Evolutionary conservation across 1,139 yeast species (phyloP).

Genomic region (Diutina rugosa): DNA sequence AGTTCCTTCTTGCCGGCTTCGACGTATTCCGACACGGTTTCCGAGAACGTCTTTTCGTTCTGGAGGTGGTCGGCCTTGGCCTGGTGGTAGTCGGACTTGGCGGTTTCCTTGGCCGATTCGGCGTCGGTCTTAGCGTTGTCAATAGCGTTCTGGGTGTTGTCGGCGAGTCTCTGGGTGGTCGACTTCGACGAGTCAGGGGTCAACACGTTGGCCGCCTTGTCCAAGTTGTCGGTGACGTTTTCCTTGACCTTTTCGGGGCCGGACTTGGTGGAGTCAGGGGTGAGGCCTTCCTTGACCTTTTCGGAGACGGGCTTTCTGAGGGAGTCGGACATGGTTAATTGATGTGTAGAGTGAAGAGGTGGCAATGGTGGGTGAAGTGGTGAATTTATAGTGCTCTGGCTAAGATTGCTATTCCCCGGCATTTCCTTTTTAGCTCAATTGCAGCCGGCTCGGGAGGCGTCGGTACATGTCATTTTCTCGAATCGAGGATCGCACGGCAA

Average conservation of each 20-base stretch:
- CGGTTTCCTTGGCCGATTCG: not conserved
- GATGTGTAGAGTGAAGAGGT: not conserved
- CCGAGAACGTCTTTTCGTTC: not conserved
- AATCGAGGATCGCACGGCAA: not conserved
- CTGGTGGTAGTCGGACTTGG: not conserved
- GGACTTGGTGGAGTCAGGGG: constrained; percentile 1
- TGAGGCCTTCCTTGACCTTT: not conserved
- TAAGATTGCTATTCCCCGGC: not conserved
- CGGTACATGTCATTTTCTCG: not conserved
- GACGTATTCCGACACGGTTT: constrained; percentile 1
- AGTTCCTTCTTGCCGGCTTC: not conserved
- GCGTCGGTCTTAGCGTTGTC: not conserved
- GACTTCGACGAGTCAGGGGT: not conserved
- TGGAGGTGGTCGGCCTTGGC: not conserved
- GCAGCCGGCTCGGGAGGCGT: not conserved
- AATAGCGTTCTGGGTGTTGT: not conserved
- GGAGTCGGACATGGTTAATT: not conserved
- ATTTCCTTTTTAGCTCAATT: not conserved
- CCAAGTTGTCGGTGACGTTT: constrained; percentile 10
- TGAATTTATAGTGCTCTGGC: too few relatives aligned
- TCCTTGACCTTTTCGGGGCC: not conserved
- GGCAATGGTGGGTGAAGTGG: not conserved
- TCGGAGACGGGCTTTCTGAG: constrained; percentile 1
- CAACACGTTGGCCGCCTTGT: constrained; percentile 1
- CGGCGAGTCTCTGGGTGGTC: not conserved